These are phyloP conservation scores for Podospora tetraspora DNA, from an alignment of 495 filamentous ascomycete species.

Conservation along the genomic window DNA sequence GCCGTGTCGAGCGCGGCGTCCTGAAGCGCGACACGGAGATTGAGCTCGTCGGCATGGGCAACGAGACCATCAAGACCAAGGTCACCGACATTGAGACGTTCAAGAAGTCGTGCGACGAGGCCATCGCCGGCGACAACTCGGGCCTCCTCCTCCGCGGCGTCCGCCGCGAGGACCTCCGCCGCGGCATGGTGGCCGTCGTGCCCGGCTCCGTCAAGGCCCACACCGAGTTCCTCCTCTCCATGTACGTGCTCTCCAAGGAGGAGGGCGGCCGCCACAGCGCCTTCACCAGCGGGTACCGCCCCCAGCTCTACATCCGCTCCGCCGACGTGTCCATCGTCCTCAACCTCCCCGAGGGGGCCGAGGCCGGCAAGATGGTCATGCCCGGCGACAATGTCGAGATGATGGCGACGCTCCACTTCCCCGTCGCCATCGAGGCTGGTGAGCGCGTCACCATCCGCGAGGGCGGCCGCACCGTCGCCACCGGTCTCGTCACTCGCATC, in stretches of 20 bases:
- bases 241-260: constrained; percentile 96
- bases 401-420: constrained; percentile 70
- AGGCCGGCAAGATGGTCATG: constrained; percentile 72
- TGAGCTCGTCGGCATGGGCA: constrained; percentile 82
- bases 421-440: constrained; percentile 79
- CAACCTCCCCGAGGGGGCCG: constrained; percentile 71
- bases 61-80: constrained; percentile 84
- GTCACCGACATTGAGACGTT: constrained; percentile 99
- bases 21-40: constrained; percentile 91
- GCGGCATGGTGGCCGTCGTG: constrained; percentile 86
- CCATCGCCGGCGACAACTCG: constrained; percentile 94
- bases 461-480: constrained; percentile 89
- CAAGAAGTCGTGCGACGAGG: constrained; percentile 96
- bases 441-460: constrained; percentile 96
- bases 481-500: constrained; percentile 84
- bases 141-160: constrained; percentile 92
- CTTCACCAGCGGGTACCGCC: constrained; percentile 89
- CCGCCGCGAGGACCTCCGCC: constrained; percentile 84
- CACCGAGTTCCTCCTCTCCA: constrained; percentile 84
- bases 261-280: constrained; percentile 95
- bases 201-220: constrained; percentile 76
- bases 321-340: constrained; percentile 83
- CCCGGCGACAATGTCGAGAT: constrained; percentile 99
- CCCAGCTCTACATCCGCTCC: constrained; percentile 91
- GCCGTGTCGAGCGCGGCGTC: constrained; percentile 91